Base-by-base conservation (phyloP, 2,329 filamentous ascomycete genomes). In the Alternaria sp. region DNA sequence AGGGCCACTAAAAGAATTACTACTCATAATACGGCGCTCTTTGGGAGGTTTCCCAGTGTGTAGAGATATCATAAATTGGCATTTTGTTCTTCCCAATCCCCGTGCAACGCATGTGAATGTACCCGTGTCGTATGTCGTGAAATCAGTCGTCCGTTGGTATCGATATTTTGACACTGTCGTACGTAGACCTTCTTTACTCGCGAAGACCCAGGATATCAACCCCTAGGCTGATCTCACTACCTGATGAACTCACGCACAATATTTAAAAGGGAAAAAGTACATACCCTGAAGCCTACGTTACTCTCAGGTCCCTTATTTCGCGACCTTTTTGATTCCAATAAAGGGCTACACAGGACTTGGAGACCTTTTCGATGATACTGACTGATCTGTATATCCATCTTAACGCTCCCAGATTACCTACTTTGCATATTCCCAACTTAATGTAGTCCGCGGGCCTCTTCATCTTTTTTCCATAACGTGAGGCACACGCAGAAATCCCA, bases 21-120 rank as follows among this genome's bases (percentile, higher is more conserved):
- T 5, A 52, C 49, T 52, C 49, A 52, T 52, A 52, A 30, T 25
- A 52, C 17, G 49, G 49, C 49, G 49, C 49, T 25, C 36, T 40
- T 40, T 40, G 36, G 36, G 49, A 36, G 28, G 28, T 40, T 52
- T 51, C 32, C 49, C 28, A 13, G 30, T 52, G 17, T 52, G 6
- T 11, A 40, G 17, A 30, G 13, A 52, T 30, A 52, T 52, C 30
- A 52, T 19, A 52, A 52, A 52, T 36, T 52, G 49, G 45, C 45
- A 49, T 26, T 49, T n/a, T 49, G 15, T 17, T 25, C 45, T 47
- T 26, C 21, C 9, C 8, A 2, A 1, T 10, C 0, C 17, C 15
- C 15, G 32, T 40, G 15, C 32, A 40, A 40, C 0, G 10, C 8
- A 40, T 0, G 8, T 40, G 5, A 10, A 40, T 17, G 32, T 10